phyloP scores from a whole-genome alignment of 208 protist genomes.

The Leptomonas pyrrhocoris region DNA sequence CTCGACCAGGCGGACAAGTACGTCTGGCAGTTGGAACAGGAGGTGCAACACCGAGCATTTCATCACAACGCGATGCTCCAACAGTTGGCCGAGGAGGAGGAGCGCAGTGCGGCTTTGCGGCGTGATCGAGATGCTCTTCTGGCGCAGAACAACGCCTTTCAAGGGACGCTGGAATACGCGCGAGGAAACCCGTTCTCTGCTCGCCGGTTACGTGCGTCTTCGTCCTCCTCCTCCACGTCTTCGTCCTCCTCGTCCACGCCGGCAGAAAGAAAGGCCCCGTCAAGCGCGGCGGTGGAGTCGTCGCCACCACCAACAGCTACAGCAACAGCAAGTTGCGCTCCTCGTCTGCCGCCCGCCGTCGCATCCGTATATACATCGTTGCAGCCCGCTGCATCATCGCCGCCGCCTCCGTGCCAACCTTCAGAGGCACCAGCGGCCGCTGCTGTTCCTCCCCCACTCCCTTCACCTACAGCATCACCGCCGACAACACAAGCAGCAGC shows the following conservation, averaged over 20 bases:
- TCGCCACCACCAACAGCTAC: neutral
- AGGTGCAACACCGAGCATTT: constrained; percentile 51
- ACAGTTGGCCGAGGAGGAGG: constrained; percentile 58
- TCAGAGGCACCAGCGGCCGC: neutral
- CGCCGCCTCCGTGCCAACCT: neutral
- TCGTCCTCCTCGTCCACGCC: neutral
- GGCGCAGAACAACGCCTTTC: constrained; percentile 42
- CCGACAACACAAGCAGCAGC: neutral
- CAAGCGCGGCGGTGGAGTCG: neutral
- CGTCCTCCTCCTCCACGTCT: neutral
- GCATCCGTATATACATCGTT: constrained; percentile 26
- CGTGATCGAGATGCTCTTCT: constrained; percentile 60
- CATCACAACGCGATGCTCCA: constrained; percentile 51
- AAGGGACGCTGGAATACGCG: constrained; percentile 31
- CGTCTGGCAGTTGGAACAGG: constrained; percentile 54
- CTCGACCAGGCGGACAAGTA: constrained; percentile 61
- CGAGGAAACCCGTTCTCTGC: neutral
- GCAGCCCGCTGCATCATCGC: constrained; percentile 13
- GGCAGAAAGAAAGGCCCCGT: neutral
- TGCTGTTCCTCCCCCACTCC: neutral
- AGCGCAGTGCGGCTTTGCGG: constrained; percentile 38
- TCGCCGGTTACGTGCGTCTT: neutral
- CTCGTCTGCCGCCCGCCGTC: constrained; percentile 24
- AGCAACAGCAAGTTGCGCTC: neutral
- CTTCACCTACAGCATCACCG: constrained; percentile 8